Conservation (phyloP, 768 basidiomycete species). For the Phlebiopsis flavidoalba region DNA sequence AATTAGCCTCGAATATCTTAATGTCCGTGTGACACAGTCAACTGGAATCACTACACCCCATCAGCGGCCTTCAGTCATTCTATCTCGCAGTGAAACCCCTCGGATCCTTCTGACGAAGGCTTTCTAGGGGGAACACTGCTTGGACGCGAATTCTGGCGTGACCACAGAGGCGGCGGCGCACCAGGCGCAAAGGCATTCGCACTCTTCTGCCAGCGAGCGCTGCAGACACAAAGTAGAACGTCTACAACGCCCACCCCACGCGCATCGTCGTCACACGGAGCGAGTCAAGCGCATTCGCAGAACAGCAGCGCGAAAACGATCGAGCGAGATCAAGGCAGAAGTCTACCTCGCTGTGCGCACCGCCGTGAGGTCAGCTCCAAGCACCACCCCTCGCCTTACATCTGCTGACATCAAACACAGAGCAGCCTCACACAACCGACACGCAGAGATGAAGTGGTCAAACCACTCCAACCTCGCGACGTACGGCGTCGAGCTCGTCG, state of each 20-base stretch:
- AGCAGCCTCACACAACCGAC: conserved; percentile 50
- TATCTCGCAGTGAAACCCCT: conserved; percentile 55
- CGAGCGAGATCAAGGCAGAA: conserved; percentile 42
- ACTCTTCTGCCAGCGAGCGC: background rate
- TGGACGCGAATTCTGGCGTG: conserved; percentile 66
- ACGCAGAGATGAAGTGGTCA: conserved; percentile 75
- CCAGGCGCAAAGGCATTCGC: conserved; percentile 50
- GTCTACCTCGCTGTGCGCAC: conserved; percentile 51
- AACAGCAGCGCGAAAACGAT: conserved; percentile 8
- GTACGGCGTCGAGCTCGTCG: conserved; percentile 56
- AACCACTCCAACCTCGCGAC: conserved; percentile 51
- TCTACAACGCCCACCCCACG: background rate
- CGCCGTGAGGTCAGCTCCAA: conserved; percentile 42
- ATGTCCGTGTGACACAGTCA: conserved; percentile 44
- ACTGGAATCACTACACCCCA: conserved; percentile 47
- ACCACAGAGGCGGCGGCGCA: conserved; percentile 52
- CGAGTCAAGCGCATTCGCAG: background rate
- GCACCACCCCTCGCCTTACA: conserved; percentile 5
- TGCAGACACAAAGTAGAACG: background rate
- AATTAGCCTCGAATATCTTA: conserved; percentile 43
- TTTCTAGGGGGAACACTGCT: conserved; percentile 59
- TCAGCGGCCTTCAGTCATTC: conserved; percentile 56
- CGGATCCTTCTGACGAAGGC: conserved; percentile 39
- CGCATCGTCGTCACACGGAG: background rate
- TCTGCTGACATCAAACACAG: conserved; percentile 25